A percentile compares a stretch with the other conserved stretches of the same genome.
Evolutionary conservation across 2,329 filamentous ascomycete genomes (phyloP).

Genomic region (Orbilia javanica): DNA sequence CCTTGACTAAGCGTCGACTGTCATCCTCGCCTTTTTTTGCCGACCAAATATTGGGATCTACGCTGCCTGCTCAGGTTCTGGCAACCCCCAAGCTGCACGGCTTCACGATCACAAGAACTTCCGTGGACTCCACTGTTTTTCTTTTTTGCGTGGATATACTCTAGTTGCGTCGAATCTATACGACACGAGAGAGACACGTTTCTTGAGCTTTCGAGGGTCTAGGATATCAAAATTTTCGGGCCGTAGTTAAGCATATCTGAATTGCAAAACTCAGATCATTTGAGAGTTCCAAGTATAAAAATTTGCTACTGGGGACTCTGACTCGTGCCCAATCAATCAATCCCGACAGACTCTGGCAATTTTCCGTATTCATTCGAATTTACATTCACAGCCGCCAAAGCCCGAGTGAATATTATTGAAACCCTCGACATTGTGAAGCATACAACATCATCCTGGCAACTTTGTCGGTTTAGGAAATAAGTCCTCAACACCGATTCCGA

Average conservation of each 20-base stretch:
- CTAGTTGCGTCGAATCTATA: constrained; percentile 10
- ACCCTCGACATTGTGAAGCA: constrained; percentile 26
- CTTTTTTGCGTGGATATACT: constrained; percentile 6
- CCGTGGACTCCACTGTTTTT: constrained; percentile 3
- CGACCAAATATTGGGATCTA: constrained; percentile 43
- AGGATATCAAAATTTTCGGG: constrained; percentile 22
- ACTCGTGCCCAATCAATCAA: constrained; percentile 17
- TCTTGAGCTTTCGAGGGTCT: constrained; percentile 11
- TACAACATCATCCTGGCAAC: constrained; percentile 23
- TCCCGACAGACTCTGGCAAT: constrained; percentile 21
- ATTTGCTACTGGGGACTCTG: neutral
- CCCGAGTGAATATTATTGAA: constrained; percentile 22
- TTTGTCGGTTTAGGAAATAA: constrained; percentile 43
- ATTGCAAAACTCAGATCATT: constrained; percentile 28
- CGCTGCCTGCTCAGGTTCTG: constrained; percentile 45
- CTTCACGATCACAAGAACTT: constrained; percentile 34
- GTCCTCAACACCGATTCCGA: constrained; percentile 19
- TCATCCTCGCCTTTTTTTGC: constrained; percentile 30
- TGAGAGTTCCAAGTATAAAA: constrained; percentile 16
- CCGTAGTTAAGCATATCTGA: constrained; percentile 46
- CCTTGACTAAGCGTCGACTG: constrained; percentile 17
- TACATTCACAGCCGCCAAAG: constrained; percentile 25
- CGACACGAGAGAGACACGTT: constrained; percentile 20
- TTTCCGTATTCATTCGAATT: constrained; percentile 28
- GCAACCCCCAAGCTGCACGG: constrained; percentile 37